Evolutionary conservation across 148 eudicot genomes (phyloP).

Genomic region (Dianthus caryophyllus): DNA sequence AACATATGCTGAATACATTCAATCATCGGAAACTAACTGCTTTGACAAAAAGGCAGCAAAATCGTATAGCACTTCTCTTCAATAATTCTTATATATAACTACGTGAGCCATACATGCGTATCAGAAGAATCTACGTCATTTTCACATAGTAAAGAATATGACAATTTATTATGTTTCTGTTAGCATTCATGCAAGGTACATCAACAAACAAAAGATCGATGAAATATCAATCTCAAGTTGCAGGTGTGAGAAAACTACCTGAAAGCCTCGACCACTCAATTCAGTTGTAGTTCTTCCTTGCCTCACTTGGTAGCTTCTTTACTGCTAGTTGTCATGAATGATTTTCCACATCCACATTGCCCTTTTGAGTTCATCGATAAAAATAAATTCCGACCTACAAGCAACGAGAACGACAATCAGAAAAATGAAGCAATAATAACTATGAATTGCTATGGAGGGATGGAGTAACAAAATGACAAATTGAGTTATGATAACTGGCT

Average conservation of each 20-base stretch:
- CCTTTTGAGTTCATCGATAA: slow-evolving; percentile 65
- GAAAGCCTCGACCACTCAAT: not conserved
- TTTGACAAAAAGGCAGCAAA: not conserved
- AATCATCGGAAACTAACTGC: not conserved
- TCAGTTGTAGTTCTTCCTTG: not conserved
- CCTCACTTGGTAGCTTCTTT: slow-evolving; percentile 39
- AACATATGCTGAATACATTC: not conserved
- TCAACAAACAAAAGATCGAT: not conserved
- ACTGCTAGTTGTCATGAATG: slow-evolving; percentile 58
- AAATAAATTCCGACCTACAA: slow-evolving; percentile 64
- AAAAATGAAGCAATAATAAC: not conserved
- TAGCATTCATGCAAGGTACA: not conserved
- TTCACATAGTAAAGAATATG: not conserved
- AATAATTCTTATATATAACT: not conserved
- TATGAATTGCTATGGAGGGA: not conserved
- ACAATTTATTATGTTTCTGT: not conserved
- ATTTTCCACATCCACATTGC: slow-evolving; percentile 81
- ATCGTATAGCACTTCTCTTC: not conserved
- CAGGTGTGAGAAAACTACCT: slow-evolving; percentile 7
- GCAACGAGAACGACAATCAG: not conserved
- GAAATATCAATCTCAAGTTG: not conserved
- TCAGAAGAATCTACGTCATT: not conserved
- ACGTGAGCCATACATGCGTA: not conserved
- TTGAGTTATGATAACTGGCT: not conserved
- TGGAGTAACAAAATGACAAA: not conserved